Evolutionary conservation across 164 flowering plant species (phyloP).

Genomic region (Saururus chinensis): DNA sequence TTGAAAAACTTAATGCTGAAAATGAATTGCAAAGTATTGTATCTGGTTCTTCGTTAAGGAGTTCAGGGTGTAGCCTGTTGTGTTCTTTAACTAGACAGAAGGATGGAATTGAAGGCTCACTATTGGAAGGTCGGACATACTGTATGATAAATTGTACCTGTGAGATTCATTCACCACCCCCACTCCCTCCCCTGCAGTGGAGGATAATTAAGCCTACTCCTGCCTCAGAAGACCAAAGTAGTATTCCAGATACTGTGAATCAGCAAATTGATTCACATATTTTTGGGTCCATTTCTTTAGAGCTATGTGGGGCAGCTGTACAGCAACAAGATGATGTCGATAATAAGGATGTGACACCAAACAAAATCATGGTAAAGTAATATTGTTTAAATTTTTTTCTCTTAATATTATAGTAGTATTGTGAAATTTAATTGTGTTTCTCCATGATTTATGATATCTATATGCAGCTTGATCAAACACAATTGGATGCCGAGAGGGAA

Average conservation of each 20-base stretch:
- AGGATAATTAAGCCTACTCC: constrained; percentile 14
- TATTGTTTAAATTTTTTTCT: not conserved
- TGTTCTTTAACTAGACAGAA: constrained; percentile 19
- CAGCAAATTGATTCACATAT: not conserved
- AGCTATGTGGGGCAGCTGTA: not conserved
- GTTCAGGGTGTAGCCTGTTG: constrained; percentile 35
- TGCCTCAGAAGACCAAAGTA: constrained; percentile 23
- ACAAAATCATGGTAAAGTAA: constrained; percentile 32
- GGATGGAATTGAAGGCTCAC: constrained; percentile 6
- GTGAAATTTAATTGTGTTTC: not conserved
- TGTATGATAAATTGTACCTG: constrained; percentile 3
- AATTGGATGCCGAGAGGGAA: constrained; percentile 19
- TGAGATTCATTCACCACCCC: constrained; percentile 46
- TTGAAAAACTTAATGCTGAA: constrained; percentile 8
- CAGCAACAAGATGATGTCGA: constrained; percentile 8
- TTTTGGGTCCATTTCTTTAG: not conserved
- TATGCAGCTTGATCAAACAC: constrained; percentile 21
- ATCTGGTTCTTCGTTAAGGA: constrained; percentile 24
- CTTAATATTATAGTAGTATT: not conserved
- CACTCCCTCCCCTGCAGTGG: constrained; percentile 65
- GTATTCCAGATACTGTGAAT: not conserved
- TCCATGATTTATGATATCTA: not conserved
- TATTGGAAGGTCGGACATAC: constrained; percentile 6
- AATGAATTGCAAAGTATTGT: constrained; percentile 15
- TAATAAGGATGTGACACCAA: not conserved